A percentile compares a stretch with the other conserved stretches of the same genome.
These are phyloP conservation scores for Spencermartinsiella europaea DNA, from an alignment of 805 yeast genomes.

Conservation along the genomic window DNA sequence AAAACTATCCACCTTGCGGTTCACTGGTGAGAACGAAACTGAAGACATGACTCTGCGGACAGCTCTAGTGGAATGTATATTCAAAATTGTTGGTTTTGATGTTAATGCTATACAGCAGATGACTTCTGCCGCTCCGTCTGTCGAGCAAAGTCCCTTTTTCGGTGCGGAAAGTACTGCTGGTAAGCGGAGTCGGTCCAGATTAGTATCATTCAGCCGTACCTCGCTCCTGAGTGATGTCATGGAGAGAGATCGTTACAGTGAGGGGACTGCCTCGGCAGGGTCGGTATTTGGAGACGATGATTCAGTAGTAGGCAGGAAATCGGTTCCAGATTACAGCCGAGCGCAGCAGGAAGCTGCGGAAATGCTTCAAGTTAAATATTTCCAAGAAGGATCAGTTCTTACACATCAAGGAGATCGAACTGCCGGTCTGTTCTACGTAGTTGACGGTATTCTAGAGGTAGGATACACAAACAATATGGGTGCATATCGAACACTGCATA, in stretches of 20 bases:
- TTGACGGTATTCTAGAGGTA: conserved; percentile 73
- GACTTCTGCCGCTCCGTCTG: conserved; percentile 10
- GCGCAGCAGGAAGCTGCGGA: conserved; percentile 25
- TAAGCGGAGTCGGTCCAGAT: not conserved
- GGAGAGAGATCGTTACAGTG: conserved; percentile 6
- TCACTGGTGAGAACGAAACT: conserved; percentile 62
- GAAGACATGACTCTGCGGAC: conserved; percentile 60
- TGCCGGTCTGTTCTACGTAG: conserved; percentile 73
- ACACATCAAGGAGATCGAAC: conserved; percentile 61
- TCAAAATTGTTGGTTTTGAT: conserved; percentile 61
- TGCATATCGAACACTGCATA: conserved; percentile 38
- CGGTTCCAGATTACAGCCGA: conserved; percentile 7
- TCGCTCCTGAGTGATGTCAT: not conserved
- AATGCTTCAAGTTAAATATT: conserved; percentile 50
- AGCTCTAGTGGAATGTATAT: conserved; percentile 67
- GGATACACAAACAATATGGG: conserved; percentile 36
- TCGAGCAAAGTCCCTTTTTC: conserved; percentile 21
- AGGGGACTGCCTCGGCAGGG: conserved; percentile 5
- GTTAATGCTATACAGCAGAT: conserved; percentile 22
- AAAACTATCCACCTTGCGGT: conserved; percentile 15
- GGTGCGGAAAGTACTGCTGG: conserved; percentile 6
- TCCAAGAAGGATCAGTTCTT: conserved; percentile 49
- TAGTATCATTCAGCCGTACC: not conserved
- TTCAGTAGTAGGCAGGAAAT: conserved; percentile 1
- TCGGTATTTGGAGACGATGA: conserved; percentile 4